Percentiles rank a stretch among this genome's conserved stretches.
These are phyloP conservation scores for Candida corydali DNA, from an alignment of 805 yeast species.

Conservation along the genomic window DNA sequence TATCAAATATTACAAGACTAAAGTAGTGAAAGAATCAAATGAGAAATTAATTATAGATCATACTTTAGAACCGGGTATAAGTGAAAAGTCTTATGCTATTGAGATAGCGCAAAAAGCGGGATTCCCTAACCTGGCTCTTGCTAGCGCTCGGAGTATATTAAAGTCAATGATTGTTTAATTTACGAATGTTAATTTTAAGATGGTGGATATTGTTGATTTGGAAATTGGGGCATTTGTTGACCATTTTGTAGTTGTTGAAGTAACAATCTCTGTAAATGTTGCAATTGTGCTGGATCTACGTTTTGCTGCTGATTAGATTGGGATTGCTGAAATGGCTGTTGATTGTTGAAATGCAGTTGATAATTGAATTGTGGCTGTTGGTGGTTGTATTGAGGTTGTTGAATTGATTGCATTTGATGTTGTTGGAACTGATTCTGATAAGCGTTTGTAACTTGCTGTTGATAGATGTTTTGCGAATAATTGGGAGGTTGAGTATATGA, in stretches of 20 bases:
- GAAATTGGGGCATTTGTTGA: conserved; percentile 15
- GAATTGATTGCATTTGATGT: conserved; percentile 6
- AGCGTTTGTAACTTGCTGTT: conserved; percentile 9
- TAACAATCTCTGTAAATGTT: conserved; percentile 8
- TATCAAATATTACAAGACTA: conserved; percentile 28
- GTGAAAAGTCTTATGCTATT: conserved; percentile 70
- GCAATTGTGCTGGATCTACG: conserved; percentile 10
- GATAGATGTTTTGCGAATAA: conserved; percentile 4
- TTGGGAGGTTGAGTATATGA: conserved; percentile 1
- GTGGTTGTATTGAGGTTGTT: conserved; percentile 6
- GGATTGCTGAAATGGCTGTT: conserved; percentile 5
- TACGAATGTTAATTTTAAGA: no score
- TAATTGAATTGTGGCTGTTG: conserved; percentile 8
- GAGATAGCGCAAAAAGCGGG: conserved; percentile 78
- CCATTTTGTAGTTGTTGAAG: conserved; percentile 15
- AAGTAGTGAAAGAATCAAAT: conserved; percentile 17
- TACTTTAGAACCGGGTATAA: conserved; percentile 59
- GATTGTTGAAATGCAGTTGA: conserved; percentile 2
- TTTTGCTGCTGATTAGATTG: conserved; percentile 9
- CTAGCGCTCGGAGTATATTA: conserved; percentile 53
- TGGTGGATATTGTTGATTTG: conserved; percentile 13
- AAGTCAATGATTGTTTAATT: no score
- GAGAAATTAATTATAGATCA: conserved; percentile 47
- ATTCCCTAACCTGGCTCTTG: conserved; percentile 59
- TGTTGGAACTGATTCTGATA: conserved; percentile 8